Evolutionary conservation across 1,284 basidiomycete species (phyloP).

Genomic region (Sporisorium sorghi): DNA sequence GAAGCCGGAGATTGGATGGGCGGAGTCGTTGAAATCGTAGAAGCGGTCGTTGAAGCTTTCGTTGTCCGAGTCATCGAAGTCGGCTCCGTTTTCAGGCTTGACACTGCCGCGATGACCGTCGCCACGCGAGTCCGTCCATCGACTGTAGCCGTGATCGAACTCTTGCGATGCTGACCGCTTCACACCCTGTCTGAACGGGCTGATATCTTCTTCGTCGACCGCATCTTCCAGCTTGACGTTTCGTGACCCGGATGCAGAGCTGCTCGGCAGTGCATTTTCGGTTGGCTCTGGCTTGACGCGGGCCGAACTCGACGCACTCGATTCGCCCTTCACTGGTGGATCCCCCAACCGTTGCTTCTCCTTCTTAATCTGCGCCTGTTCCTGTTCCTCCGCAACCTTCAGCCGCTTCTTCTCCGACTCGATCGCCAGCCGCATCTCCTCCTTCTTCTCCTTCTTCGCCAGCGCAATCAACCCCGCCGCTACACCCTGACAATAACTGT

Average conservation of each 20-base stretch:
- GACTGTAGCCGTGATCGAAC: constrained; percentile 1
- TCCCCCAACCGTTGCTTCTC: constrained; percentile 28
- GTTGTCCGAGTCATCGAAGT: constrained; percentile 14
- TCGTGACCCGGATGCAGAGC: constrained; percentile 3
- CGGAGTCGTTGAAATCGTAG: constrained; percentile 11
- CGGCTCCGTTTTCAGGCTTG: constrained; percentile 6
- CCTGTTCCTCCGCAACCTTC: constrained; percentile 19
- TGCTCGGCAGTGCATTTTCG: neutral
- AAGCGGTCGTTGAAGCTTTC: constrained; percentile 21
- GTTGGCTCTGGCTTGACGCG: constrained; percentile 12
- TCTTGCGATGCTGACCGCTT: constrained; percentile 31
- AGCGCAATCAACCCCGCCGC: constrained; percentile 41
- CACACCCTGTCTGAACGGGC: constrained; percentile 22
- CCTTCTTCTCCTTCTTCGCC: constrained; percentile 54
- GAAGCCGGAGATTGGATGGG: neutral
- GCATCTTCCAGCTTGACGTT: constrained; percentile 51
- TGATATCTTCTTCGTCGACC: constrained; percentile 29
- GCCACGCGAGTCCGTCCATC: constrained; percentile 12
- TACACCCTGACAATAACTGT: constrained; percentile 49
- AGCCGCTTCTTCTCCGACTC: constrained; percentile 49
- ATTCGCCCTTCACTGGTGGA: constrained; percentile 9
- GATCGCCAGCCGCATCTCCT: constrained; percentile 47
- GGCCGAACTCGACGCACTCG: neutral
- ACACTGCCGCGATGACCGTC: neutral
- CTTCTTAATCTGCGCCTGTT: constrained; percentile 22